These are phyloP conservation scores for Emmonsiellopsis sp. DNA, from an alignment of 2,329 filamentous ascomycete genomes.

Conservation along the genomic window DNA sequence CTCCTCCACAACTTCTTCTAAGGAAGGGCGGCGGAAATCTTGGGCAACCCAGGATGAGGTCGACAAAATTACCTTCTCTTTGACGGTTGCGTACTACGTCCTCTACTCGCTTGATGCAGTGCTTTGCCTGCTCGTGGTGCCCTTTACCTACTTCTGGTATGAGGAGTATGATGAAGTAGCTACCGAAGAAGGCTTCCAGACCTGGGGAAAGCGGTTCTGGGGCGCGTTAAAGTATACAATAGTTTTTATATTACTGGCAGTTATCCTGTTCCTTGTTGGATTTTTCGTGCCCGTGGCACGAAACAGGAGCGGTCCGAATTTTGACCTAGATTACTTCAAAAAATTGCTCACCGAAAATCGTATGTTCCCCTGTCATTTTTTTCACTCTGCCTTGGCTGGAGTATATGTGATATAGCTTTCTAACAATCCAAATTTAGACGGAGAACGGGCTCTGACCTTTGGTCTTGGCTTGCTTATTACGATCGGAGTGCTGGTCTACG, in stretches of 20 bases:
- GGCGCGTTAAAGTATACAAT: conserved; percentile 87
- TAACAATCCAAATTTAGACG: conserved; percentile 41
- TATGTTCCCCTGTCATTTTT: conserved; percentile 27
- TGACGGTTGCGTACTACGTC: conserved; percentile 85
- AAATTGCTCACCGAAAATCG: conserved; percentile 71
- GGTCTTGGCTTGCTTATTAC: conserved; percentile 79
- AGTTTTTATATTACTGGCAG: conserved; percentile 65
- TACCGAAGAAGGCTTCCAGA: conserved; percentile 66
- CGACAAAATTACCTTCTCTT: conserved; percentile 64
- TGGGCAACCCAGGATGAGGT: conserved; percentile 84
- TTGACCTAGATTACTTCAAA: conserved; percentile 88
- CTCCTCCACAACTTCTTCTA: conserved; percentile 71
- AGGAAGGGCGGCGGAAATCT: conserved; percentile 75
- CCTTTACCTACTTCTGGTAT: conserved; percentile 97
- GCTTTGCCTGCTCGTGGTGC: conserved; percentile 79
- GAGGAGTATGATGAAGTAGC: conserved; percentile 95
- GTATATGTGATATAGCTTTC: conserved; percentile 2
- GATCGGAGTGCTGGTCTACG: conserved; percentile 74
- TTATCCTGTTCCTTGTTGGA: conserved; percentile 79
- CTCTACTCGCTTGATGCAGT: conserved; percentile 87
- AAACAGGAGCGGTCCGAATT: conserved; percentile 53
- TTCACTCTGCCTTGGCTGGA: not conserved
- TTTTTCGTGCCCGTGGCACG: conserved; percentile 85
- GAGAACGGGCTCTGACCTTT: conserved; percentile 87
- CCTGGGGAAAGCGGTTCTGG: conserved; percentile 61